Base-by-base conservation (phyloP, 257 asterid genomes). In the Plantago major region DNA sequence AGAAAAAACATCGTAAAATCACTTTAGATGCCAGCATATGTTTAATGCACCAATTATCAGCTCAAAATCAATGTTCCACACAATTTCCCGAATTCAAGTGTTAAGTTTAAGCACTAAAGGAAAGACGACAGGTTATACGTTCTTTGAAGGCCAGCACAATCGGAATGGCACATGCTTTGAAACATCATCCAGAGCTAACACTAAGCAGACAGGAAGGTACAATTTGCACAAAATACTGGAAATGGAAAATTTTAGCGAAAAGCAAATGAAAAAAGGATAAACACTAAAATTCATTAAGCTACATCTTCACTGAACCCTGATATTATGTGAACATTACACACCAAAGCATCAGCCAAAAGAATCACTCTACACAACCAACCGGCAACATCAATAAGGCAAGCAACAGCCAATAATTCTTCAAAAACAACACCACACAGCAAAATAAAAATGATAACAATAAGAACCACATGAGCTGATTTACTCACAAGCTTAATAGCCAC, bases 401-500 rank as follows among this genome's bases (percentile, higher is more conserved):
- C 33, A 22, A 8, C 11, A 55, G 4, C 11, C 42, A 9, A 7
- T n/a, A 56, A 37, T 10, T 14, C 46, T 6, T 42, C 8, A 48
- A 5, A n/a, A 16, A 47, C 9, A 47, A 13, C 22, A 48, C 11
- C 13, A 16, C 5, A 50, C 49, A 58, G 40, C 16, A 9, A 38
- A 15, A 12, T 11, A 18, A 33, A 11, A 42, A 58, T 22, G 26
- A 22, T 22, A 22, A 22, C 26, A 22, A 22, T 22, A 22, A 2
- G 26, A 22, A 22, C 26, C 26, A 22, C 26, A 57, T 12, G 26
- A 58, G 62, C 18, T n/a, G 26, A 49, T 7, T 19, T 18, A 26
- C 64, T 44, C 43, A 60, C 64, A 19, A 60, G 54, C 40, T 60
- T 89, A 76, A 89, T 86, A 48, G 97, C 97, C 50, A 89, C 84